phyloP scores from a whole-genome alignment of 352 stramenopile species.

The Lagenidium sp. region DNA sequence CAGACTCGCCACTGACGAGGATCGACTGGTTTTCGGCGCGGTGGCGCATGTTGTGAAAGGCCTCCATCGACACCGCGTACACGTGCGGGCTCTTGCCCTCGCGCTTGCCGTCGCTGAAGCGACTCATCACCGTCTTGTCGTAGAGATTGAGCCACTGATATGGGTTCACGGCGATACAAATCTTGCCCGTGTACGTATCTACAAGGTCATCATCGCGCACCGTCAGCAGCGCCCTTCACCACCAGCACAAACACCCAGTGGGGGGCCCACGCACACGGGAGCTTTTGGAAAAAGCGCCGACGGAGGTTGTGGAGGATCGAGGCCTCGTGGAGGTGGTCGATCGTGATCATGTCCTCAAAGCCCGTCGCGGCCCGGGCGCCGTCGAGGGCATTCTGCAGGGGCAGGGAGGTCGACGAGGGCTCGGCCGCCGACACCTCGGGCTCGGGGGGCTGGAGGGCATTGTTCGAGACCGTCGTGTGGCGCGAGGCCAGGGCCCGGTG shows the following conservation, averaged over 20 bases:
- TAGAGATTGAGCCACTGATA: slow-evolving; percentile 86
- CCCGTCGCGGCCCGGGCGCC: slow-evolving; percentile 24
- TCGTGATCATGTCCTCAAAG: slow-evolving; percentile 85
- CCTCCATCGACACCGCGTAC: slow-evolving; percentile 82
- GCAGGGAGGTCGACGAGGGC: slow-evolving; percentile 23
- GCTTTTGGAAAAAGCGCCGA: slow-evolving; percentile 59
- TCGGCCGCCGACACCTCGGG: background rate
- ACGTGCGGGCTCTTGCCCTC: slow-evolving; percentile 76
- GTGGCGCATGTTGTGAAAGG: slow-evolving; percentile 74
- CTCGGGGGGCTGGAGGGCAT: background rate
- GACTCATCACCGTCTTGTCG: slow-evolving; percentile 55
- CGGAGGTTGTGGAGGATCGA: slow-evolving; percentile 84
- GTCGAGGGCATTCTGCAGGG: slow-evolving; percentile 62
- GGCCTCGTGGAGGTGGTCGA: slow-evolving; percentile 80
- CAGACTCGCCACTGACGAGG: slow-evolving; percentile 92
- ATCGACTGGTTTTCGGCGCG: slow-evolving; percentile 90
- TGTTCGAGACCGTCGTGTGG: slow-evolving; percentile 46
- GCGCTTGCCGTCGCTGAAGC: slow-evolving; percentile 62
- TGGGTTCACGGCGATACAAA: slow-evolving; percentile 85
- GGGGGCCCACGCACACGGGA: slow-evolving; percentile 46
- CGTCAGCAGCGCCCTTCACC: background rate
- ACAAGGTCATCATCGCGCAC: background rate
- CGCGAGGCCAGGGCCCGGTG: slow-evolving; percentile 51
- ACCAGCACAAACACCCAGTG: background rate
- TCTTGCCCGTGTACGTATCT: slow-evolving; percentile 85